Evolutionary conservation across 164 flowering plant species (phyloP), one percentile per base, ranked within the genome.

Genomic region (Magnolia kwangsiensis): DNA sequence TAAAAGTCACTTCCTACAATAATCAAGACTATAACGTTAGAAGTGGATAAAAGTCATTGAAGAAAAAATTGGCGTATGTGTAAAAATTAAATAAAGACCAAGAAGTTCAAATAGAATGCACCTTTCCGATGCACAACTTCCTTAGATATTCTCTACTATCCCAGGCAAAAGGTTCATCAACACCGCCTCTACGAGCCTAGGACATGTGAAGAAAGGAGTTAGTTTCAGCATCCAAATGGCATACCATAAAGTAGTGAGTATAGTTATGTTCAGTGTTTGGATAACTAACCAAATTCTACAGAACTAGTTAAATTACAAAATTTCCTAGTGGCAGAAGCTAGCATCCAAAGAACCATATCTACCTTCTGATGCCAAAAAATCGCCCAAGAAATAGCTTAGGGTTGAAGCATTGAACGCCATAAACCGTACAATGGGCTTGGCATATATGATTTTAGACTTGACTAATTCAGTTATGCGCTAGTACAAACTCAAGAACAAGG

Each of bases 121-220:
- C 99, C 99, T 96, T 86, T 84, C 98, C 99, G 6, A 96, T 89
- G 82, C 95, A 92, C 68, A 94, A 90, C 78, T 94, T 93, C 85
- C 99, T 88, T 78, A 96, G 83, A 81, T 67, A 95, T 75, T 96
- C 98, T 84, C 96, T 85, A 86, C 98, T 93, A 0, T 92, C 93
- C 98, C 99, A 96, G 71, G 99, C 99, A 85, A 93, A 96, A 24
- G 98, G 97, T 80, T 96, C 99, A 83, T 96, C 99, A 1, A 78
- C n/a, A 58, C 91, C 89, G 73, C 92, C 95, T 85, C 93, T 86
- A 19, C 99, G 92, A 21, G 99, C 98, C 98, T 95, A 75, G 21
- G 70, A 37, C 50, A 72, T 68, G 37, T 23, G 61, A 55, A 0
- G 13, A 55, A 55, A 55, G 18, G 4, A 11, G 18, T 11, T 55